Percentiles rank a stretch among this genome's conserved stretches.
phyloP scores from a whole-genome alignment of 768 basidiomycete species.

The Leucosporidium yakuticum region DNA sequence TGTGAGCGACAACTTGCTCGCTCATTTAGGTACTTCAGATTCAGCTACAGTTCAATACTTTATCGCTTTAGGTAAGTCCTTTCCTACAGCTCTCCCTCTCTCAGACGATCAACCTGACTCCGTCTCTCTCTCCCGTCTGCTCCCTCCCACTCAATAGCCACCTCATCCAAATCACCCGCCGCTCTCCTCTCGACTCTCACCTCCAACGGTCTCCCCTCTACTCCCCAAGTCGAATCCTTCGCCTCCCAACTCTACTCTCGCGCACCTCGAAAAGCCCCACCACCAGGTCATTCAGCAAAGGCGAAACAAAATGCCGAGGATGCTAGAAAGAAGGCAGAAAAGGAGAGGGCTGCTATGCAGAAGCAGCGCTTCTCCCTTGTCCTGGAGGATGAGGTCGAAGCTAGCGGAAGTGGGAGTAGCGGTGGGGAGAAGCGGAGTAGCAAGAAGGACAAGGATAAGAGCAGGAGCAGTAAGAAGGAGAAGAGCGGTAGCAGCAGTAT shows the following conservation, averaged over 20 bases:
- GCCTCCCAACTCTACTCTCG: slow-evolving; percentile 67
- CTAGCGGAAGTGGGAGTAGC: slow-evolving; percentile 48
- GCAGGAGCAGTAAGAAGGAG: background rate
- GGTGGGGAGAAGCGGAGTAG: slow-evolving; percentile 14
- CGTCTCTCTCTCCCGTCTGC: background rate
- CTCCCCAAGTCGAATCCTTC: slow-evolving; percentile 72
- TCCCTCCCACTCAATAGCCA: slow-evolving; percentile 50
- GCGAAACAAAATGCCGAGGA: slow-evolving; percentile 45
- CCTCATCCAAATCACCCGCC: slow-evolving; percentile 72
- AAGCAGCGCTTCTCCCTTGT: slow-evolving; percentile 73
- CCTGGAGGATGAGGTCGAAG: slow-evolving; percentile 62
- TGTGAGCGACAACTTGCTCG: slow-evolving; percentile 33
- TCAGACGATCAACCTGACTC: background rate
- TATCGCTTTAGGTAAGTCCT: slow-evolving; percentile 22
- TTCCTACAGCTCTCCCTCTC: background rate
- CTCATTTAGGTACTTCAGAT: slow-evolving; percentile 34
- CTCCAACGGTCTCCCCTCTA: slow-evolving; percentile 71
- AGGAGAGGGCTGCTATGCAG: slow-evolving; percentile 62
- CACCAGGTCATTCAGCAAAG: slow-evolving; percentile 40
- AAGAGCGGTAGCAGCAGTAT: no score
- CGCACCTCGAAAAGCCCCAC: slow-evolving; percentile 71
- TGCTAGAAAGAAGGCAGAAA: slow-evolving; percentile 63
- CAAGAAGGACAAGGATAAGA: slow-evolving; percentile 26
- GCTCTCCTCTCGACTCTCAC: slow-evolving; percentile 69
- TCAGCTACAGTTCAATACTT: slow-evolving; percentile 36